Conservation (phyloP, 352 stramenopile genomes). For the Pythium rishiriense region DNA sequence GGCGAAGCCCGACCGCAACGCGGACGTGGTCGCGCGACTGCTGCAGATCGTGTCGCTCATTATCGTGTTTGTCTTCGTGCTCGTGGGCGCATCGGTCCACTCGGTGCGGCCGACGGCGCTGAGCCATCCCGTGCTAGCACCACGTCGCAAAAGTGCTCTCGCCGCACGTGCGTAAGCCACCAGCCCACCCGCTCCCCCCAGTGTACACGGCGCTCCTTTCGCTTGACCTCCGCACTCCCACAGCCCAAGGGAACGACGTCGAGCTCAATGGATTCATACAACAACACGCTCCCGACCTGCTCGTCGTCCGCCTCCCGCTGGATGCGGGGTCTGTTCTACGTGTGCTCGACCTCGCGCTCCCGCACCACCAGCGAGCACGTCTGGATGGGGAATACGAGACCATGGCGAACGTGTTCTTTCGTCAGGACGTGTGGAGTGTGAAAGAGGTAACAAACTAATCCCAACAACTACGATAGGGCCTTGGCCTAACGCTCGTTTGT, state of each 20-base stretch:
- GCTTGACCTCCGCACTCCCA: not conserved
- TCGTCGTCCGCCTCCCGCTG: not conserved
- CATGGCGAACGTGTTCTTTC: not conserved
- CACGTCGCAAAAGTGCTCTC: not conserved
- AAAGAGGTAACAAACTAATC: not conserved
- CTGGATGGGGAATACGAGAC: too few relatives aligned
- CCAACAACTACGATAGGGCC: too few relatives aligned
- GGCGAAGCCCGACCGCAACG: not conserved
- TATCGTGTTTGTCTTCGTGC: conserved; percentile 6
- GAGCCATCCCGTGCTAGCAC: conserved; percentile 9
- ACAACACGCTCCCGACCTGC: not conserved
- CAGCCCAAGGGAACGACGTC: not conserved
- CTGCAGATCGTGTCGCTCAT: conserved; percentile 16
- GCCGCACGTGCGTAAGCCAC: not conserved
- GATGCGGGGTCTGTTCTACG: not conserved
- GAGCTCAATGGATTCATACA: not conserved
- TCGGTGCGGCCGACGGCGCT: conserved; percentile 1
- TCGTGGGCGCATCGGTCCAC: conserved; percentile 1
- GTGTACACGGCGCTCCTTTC: not conserved
- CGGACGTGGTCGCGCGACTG: conserved; percentile 5
- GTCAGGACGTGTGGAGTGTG: conserved; percentile 4
- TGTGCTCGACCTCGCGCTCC: not conserved
- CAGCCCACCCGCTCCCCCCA: not conserved
- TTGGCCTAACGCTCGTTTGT: too few relatives aligned
- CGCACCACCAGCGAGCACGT: too few relatives aligned